Conservation (phyloP, 257 asterid species). For the Nemophila menziesii region DNA sequence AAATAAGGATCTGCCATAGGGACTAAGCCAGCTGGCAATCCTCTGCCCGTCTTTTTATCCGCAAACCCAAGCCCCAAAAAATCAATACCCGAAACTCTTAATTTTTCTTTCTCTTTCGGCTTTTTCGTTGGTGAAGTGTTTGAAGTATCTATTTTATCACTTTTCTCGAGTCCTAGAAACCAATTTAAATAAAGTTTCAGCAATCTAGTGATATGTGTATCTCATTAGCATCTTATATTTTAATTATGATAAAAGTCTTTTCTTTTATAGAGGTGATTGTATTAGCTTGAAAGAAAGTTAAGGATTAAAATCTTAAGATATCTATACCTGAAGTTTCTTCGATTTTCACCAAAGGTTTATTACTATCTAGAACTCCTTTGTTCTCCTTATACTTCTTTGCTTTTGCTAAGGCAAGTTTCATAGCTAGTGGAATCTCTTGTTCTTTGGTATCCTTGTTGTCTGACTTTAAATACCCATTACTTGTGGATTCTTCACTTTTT, state of each 20-base stretch:
- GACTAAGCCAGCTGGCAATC: conserved; percentile 70
- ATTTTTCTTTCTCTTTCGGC: conserved; percentile 23
- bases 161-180: conserved; percentile 29
- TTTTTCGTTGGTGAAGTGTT: conserved; percentile 17
- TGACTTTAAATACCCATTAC: conserved; percentile 1
- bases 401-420: conserved; percentile 40
- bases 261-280: neutral
- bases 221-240: neutral
- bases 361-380: conserved; percentile 17
- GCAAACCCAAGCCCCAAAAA: conserved; percentile 81
- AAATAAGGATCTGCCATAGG: conserved; percentile 46
- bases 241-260: neutral
- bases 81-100: conserved; percentile 52
- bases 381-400: conserved; percentile 48
- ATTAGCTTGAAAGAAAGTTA: neutral
- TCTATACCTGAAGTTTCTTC: conserved; percentile 35
- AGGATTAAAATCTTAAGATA: neutral
- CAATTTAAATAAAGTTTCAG: conserved; percentile 3
- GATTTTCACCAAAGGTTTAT: conserved; percentile 4
- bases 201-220: neutral
- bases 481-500: conserved; percentile 2
- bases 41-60: conserved; percentile 60
- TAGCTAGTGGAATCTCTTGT: conserved; percentile 27
- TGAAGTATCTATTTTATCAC: conserved; percentile 15
- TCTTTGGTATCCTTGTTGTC: conserved; percentile 13